Conservation (phyloP, 139 green algal genomes). For the Auxenochlorella pyrenoidosa region DNA sequence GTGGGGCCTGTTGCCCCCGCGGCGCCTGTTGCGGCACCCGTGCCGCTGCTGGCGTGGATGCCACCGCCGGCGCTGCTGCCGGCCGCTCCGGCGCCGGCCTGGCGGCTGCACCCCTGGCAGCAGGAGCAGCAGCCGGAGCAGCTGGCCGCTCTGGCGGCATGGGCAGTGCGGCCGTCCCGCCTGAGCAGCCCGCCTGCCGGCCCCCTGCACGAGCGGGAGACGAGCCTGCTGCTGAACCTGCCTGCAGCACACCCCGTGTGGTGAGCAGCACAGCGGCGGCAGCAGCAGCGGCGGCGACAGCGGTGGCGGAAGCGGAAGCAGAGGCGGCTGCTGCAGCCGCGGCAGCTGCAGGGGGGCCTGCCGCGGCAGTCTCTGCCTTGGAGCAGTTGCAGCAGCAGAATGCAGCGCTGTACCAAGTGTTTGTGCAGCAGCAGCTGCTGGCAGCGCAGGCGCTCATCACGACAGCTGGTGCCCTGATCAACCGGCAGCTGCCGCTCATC, state of each 20-base stretch:
- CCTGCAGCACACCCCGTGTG: neutral
- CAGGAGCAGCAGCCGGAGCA: slow-evolving; percentile 2
- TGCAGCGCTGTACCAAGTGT: slow-evolving; percentile 1
- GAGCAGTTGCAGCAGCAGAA: slow-evolving; percentile 24
- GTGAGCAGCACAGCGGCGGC: neutral
- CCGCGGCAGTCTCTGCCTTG: neutral
- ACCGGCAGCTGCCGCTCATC: neutral
- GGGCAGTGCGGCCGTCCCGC: neutral
- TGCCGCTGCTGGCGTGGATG: neutral
- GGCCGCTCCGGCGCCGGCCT: neutral
- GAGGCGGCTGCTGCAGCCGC: neutral
- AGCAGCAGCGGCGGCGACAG: neutral
- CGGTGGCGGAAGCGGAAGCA: neutral
- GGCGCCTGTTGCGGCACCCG: slow-evolving; percentile 9
- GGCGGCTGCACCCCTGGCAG: neutral
- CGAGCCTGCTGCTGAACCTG: neutral
- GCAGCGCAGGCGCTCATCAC: slow-evolving; percentile 18
- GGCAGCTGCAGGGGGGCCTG: neutral
- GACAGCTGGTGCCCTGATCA: neutral
- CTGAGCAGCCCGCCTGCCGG: neutral
- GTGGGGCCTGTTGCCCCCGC: slow-evolving; percentile 11
- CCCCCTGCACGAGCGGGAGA: neutral
- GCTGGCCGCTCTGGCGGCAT: neutral
- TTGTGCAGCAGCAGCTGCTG: slow-evolving; percentile 40
- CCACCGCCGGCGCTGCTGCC: neutral